A percentile compares a stretch with the other conserved stretches of the same genome.
Evolutionary conservation across 2,329 filamentous ascomycete genomes (phyloP).

Genomic region (Colletotrichum tropicicola): DNA sequence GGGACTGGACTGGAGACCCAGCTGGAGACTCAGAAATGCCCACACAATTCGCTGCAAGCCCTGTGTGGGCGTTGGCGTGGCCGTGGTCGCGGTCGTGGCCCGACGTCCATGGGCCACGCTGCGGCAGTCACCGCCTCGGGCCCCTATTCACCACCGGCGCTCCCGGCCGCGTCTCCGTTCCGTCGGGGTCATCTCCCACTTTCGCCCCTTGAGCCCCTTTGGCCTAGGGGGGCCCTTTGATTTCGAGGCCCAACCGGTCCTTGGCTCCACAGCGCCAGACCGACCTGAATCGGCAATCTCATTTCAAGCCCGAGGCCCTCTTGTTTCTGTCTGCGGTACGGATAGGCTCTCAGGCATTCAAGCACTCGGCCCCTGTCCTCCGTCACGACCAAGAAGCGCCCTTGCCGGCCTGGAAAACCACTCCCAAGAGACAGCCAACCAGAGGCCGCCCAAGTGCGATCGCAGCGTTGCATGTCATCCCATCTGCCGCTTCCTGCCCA

Average conservation of each 20-base stretch:
- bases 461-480: slow-evolving; percentile 10
- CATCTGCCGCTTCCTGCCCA: slow-evolving; percentile 15
- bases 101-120: slow-evolving; percentile 1
- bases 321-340: too few relatives aligned
- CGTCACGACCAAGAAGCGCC: slow-evolving; percentile 13
- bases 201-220: slow-evolving; percentile 22
- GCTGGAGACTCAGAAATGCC: neutral
- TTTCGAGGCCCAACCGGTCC: slow-evolving; percentile 18
- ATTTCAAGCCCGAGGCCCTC: slow-evolving; percentile 7
- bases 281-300: slow-evolving; percentile 27
- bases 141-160: slow-evolving; percentile 23
- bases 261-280: slow-evolving; percentile 21
- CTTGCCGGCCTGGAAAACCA: neutral
- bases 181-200: slow-evolving; percentile 21
- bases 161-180: slow-evolving; percentile 16
- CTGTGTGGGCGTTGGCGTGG: too few relatives aligned
- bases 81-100: neutral
- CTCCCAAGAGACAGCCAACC: neutral
- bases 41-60: neutral
- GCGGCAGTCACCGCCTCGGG: slow-evolving; percentile 18
- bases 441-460: slow-evolving; percentile 8
- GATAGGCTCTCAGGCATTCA: neutral
- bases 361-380: neutral
- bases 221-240: slow-evolving; percentile 7
- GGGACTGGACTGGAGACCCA: slow-evolving; percentile 1